These are phyloP conservation scores for Wickerhamomyces sydowiorum DNA, from an alignment of 805 yeast species.

Conservation along the genomic window DNA sequence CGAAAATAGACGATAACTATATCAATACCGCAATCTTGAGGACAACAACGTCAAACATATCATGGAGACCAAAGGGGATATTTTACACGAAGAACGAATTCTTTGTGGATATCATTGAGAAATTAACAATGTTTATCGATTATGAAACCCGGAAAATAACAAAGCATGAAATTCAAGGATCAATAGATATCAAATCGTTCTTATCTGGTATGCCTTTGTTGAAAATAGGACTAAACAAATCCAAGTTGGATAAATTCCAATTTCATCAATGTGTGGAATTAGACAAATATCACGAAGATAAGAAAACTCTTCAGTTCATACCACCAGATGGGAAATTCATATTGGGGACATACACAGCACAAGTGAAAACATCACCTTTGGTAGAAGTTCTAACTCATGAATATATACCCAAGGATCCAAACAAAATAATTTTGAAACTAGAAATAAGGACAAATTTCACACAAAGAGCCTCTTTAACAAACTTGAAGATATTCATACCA, in stretches of 20 bases:
- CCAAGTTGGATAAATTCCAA: conserved; percentile 58
- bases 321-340: conserved; percentile 90
- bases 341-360: conserved; percentile 37
- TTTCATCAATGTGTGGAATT: conserved; percentile 88
- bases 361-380: conserved; percentile 27
- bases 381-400: conserved; percentile 1
- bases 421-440: conserved; percentile 13
- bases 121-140: conserved; percentile 62
- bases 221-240: conserved; percentile 71
- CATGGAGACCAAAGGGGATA: conserved; percentile 93
- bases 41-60: conserved; percentile 70
- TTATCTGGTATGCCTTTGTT: conserved; percentile 88
- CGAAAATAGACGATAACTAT: conserved; percentile 14
- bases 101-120: conserved; percentile 80
- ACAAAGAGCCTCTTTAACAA: conserved; percentile 54
- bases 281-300: conserved; percentile 40
- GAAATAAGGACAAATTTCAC: conserved; percentile 57
- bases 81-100: conserved; percentile 85
- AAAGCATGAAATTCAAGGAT: conserved; percentile 66
- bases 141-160: conserved; percentile 47
- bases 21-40: conserved; percentile 70
- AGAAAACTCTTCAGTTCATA: conserved; percentile 60
- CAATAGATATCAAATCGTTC: conserved; percentile 65
- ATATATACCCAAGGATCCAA: not conserved
- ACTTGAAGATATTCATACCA: conserved; percentile 57